phyloP scores from a whole-genome alignment of 2,329 filamentous ascomycete species.

The Neofusicoccum ribis region DNA sequence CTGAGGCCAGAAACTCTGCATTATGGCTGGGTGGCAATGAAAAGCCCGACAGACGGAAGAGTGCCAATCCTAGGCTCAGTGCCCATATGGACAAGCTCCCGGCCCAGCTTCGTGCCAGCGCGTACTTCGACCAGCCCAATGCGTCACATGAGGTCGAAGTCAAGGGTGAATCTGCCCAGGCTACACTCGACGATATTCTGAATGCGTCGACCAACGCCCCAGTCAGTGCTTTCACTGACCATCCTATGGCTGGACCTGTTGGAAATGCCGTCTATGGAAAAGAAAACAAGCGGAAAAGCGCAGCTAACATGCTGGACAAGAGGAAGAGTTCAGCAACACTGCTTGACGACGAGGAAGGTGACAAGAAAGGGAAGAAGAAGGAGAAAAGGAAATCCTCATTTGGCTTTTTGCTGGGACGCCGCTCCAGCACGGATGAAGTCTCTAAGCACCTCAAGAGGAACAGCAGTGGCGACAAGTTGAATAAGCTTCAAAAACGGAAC shows the following conservation, averaged over 20 bases:
- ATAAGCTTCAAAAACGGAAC: slow-evolving; percentile 44
- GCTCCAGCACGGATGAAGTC: slow-evolving; percentile 36
- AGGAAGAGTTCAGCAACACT: slow-evolving; percentile 12
- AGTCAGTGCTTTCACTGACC: slow-evolving; percentile 88
- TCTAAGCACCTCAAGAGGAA: slow-evolving; percentile 44
- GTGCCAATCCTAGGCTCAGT: slow-evolving; percentile 34
- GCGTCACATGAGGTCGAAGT: slow-evolving; percentile 57
- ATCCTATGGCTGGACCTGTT: slow-evolving; percentile 75
- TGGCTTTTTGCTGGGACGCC: slow-evolving; percentile 38
- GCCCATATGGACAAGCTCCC: slow-evolving; percentile 59
- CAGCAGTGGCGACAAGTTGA: slow-evolving; percentile 37
- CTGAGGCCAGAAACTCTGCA: slow-evolving; percentile 55
- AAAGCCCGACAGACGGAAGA: slow-evolving; percentile 28
- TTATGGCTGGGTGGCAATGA: slow-evolving; percentile 42
- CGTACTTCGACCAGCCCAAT: slow-evolving; percentile 78
- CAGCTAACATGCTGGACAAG: slow-evolving; percentile 6
- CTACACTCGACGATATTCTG: slow-evolving; percentile 86
- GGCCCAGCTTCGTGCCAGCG: slow-evolving; percentile 83
- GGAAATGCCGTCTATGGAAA: slow-evolving; percentile 73
- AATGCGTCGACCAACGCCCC: slow-evolving; percentile 86
- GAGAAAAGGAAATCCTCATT: slow-evolving; percentile 38
- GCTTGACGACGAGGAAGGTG: slow-evolving; percentile 12
- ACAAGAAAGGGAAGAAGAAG: slow-evolving; percentile 25
- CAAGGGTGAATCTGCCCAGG: slow-evolving; percentile 78
- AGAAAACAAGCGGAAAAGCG: slow-evolving; percentile 43